These are phyloP conservation scores for Coemansia furcata DNA, from an alignment of 192 early-diverging fungal species.

Conservation along the genomic window DNA sequence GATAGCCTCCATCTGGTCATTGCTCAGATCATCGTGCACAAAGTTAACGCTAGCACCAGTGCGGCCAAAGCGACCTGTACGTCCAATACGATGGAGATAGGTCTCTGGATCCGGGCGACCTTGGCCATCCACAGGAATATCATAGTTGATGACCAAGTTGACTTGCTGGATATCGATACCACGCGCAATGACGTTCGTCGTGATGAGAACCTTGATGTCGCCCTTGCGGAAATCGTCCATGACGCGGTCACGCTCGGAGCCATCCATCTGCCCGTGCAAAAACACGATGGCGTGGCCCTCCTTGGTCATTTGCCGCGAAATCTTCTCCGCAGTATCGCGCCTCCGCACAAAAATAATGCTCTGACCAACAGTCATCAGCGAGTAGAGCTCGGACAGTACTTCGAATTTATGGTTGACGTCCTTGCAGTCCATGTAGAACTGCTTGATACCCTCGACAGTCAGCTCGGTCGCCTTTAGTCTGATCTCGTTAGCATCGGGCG, in stretches of 20 bases:
- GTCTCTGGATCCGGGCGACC: conserved; percentile 83
- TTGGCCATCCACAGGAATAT: conserved; percentile 75
- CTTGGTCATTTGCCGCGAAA: conserved; percentile 69
- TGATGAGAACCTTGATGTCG: conserved; percentile 88
- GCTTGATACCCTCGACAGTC: conserved; percentile 90
- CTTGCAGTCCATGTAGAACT: conserved; percentile 96
- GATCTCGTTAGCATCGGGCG: conserved; percentile 84
- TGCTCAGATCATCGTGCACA: conserved; percentile 74
- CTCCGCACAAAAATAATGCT: conserved; percentile 93
- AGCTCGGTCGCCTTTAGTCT: conserved; percentile 83
- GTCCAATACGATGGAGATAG: conserved; percentile 96
- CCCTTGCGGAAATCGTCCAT: conserved; percentile 94
- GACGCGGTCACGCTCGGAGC: conserved; percentile 78
- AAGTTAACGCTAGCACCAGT: conserved; percentile 94
- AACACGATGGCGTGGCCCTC: conserved; percentile 82
- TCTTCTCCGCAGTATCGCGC: conserved; percentile 79
- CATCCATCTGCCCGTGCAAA: conserved; percentile 79
- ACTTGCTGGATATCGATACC: conserved; percentile 98
- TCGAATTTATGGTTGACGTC: conserved; percentile 77
- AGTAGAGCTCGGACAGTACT: conserved; percentile 68
- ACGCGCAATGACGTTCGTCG: conserved; percentile 95
- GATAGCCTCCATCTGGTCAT: conserved; percentile 79
- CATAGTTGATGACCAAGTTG: conserved; percentile 94
- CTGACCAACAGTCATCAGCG: conserved; percentile 88
- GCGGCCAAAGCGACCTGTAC: conserved; percentile 96